Conservation (phyloP, 2,329 filamentous ascomycete genomes). For the Orbilia brochopaga region DNA sequence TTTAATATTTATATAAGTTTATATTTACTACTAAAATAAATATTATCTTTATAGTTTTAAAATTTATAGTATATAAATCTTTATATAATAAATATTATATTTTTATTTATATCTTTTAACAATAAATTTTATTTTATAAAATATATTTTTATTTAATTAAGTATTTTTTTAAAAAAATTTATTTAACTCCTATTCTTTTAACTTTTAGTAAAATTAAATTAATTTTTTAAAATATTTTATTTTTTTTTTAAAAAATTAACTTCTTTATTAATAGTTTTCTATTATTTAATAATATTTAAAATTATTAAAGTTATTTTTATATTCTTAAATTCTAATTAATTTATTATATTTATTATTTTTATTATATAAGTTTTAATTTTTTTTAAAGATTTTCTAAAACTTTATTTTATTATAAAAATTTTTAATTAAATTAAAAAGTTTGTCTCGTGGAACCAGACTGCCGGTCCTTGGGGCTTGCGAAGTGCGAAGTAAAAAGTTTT, state of each 20-base stretch:
- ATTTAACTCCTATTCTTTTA: not conserved
- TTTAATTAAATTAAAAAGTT: not conserved
- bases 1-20: not conserved
- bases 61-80: not conserved
- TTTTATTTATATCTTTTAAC: constrained; percentile 17
- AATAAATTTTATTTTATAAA: constrained; percentile 20
- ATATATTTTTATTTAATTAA: constrained; percentile 12
- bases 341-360: not conserved
- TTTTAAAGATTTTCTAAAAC: not conserved
- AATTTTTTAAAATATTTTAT: constrained; percentile 17
- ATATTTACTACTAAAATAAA: not conserved
- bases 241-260: constrained; percentile 16
- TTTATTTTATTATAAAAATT: not conserved
- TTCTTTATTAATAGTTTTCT: constrained; percentile 21
- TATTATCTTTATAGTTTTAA: not conserved
- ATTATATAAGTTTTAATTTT: not conserved
- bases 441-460: no score
- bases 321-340: not conserved
- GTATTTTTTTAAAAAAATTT: constrained; percentile 12
- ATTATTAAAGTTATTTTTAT: constrained; percentile 1
- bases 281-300: constrained; percentile 1
- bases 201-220: not conserved
- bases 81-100: constrained; percentile 10
- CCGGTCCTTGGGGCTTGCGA: no score
- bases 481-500: no score